phyloP scores from a whole-genome alignment of 129 eudicot genomes.

The Flaveria sonorensis region DNA sequence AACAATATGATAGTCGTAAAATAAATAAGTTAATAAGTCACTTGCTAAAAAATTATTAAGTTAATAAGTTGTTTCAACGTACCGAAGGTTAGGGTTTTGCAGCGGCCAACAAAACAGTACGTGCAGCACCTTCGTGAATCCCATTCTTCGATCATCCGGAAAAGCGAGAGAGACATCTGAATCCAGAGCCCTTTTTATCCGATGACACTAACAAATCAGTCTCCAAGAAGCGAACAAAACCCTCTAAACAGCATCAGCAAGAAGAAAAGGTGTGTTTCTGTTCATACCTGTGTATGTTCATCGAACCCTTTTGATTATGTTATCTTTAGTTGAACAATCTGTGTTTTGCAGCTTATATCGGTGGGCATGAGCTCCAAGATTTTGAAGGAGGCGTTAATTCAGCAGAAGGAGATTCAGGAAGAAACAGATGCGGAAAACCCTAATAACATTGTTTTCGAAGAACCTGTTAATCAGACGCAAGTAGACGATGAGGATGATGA shows the following conservation, averaged over 20 bases:
- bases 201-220: slow-evolving; percentile 48
- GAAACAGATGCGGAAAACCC: slow-evolving; percentile 57
- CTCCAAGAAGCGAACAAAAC: slow-evolving; percentile 54
- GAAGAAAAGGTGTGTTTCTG: slow-evolving; percentile 37
- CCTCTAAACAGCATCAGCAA: slow-evolving; percentile 66
- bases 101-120: background rate
- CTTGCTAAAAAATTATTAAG: too few relatives aligned
- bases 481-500: slow-evolving; percentile 61
- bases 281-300: too few relatives aligned
- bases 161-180: slow-evolving; percentile 62
- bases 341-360: slow-evolving; percentile 56
- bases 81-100: too few relatives aligned
- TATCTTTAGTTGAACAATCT: background rate
- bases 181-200: slow-evolving; percentile 69
- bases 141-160: slow-evolving; percentile 33
- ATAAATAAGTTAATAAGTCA: too few relatives aligned
- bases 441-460: slow-evolving; percentile 39
- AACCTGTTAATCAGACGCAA: slow-evolving; percentile 33
- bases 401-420: slow-evolving; percentile 79
- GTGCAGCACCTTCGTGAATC: background rate
- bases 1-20: too few relatives aligned
- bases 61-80: too few relatives aligned
- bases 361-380: slow-evolving; percentile 75
- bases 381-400: slow-evolving; percentile 74
- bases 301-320: too few relatives aligned